A percentile compares a stretch with the other conserved stretches of the same genome.
Evolutionary conservation across 495 filamentous ascomycete genomes (phyloP).

Genomic region (Friedmanniomyces endolithicus): DNA sequence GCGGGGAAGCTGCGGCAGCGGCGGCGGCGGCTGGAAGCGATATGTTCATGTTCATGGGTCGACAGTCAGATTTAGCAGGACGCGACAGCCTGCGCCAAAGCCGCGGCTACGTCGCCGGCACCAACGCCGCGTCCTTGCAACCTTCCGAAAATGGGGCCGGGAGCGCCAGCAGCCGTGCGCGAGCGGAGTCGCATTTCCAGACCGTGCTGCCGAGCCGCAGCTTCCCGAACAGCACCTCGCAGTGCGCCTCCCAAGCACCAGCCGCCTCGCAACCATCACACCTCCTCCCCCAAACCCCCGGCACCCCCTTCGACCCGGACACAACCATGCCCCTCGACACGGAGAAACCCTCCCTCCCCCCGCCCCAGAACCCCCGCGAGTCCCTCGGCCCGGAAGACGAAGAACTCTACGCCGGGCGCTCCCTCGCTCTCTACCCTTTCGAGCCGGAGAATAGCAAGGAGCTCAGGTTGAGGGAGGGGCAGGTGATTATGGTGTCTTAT

Average conservation of each 20-base stretch:
- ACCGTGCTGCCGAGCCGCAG: neutral
- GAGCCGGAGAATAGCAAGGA: constrained; percentile 92
- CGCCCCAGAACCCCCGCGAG: neutral
- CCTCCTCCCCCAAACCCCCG: neutral
- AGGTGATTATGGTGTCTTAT: constrained; percentile 93
- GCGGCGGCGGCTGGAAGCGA: neutral
- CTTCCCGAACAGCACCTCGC: neutral
- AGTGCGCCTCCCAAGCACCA: neutral
- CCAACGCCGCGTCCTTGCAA: neutral
- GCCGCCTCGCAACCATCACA: neutral
- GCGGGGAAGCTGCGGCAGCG: neutral
- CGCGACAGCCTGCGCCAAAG: constrained; percentile 13
- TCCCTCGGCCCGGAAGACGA: constrained; percentile 29
- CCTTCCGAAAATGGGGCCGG: neutral
- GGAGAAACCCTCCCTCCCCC: constrained; percentile 18
- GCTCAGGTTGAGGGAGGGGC: constrained; percentile 80
- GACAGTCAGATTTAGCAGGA: constrained; percentile 3
- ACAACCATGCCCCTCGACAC: constrained; percentile 16
- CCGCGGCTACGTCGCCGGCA: constrained; percentile 1
- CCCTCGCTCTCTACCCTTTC: constrained; percentile 82
- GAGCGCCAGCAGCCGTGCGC: neutral
- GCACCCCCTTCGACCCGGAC: neutral
- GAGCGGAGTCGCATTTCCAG: constrained; percentile 2
- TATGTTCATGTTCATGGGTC: constrained; percentile 1
- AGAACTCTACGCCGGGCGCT: constrained; percentile 17